Conservation (phyloP, 2,329 filamentous ascomycete genomes). For the Aspergillus sp. region DNA sequence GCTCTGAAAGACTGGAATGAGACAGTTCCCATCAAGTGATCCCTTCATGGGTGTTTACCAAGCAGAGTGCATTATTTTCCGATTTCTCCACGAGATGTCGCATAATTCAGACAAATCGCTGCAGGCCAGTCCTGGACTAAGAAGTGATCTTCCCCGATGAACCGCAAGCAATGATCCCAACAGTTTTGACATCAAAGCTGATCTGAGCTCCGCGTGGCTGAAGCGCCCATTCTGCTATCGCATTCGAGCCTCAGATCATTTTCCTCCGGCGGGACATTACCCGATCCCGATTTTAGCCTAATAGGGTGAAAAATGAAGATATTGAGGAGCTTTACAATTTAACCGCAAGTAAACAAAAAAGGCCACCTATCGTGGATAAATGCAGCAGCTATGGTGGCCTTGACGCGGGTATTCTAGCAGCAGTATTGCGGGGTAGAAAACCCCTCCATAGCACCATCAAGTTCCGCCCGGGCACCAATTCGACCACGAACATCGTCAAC, state of each 20-base stretch:
- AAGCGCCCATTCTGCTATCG: background rate
- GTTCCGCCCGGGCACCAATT: background rate
- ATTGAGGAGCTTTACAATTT: background rate
- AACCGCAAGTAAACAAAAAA: slow-evolving; percentile 1
- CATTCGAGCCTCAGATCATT: background rate
- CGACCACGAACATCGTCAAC: background rate
- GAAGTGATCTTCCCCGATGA: background rate
- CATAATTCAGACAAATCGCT: too few species aligned
- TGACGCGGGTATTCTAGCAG: background rate
- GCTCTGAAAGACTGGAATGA: background rate
- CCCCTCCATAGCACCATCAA: slow-evolving; percentile 1
- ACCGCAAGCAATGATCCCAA: background rate
- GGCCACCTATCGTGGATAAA: slow-evolving; percentile 3
- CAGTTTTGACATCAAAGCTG: background rate
- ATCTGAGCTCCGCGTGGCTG: background rate
- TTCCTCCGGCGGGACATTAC: background rate
- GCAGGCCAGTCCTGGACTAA: too few species aligned
- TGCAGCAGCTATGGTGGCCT: background rate
- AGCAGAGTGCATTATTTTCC: too few species aligned
- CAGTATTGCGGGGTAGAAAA: slow-evolving; percentile 7
- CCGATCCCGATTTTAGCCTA: slow-evolving; percentile 7
- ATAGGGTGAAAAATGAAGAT: background rate
- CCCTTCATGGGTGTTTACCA: too few species aligned
- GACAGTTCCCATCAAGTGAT: too few species aligned
- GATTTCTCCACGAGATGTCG: too few species aligned